Evolutionary conservation across 139 green algal genomes (phyloP).

Genomic region (Coccomyxa sp.): DNA sequence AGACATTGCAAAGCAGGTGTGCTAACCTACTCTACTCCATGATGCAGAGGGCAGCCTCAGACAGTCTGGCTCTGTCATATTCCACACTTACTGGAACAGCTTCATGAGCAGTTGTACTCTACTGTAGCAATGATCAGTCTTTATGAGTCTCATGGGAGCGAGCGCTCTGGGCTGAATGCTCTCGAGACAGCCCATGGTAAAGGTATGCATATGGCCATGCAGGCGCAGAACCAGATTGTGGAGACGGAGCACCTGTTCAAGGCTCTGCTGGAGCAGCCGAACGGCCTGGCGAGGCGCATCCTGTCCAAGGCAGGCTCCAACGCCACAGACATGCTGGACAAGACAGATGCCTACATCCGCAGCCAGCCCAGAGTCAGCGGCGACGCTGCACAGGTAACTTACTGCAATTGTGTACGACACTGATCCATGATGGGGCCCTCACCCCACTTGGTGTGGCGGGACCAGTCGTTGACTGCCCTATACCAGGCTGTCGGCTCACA

Average conservation of each 20-base stretch:
- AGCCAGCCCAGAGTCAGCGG: slow-evolving; percentile 74
- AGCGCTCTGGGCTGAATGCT: too few species aligned
- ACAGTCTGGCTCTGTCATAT: too few species aligned
- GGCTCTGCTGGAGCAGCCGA: slow-evolving; percentile 93
- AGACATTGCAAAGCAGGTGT: slow-evolving; percentile 9
- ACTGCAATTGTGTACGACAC: too few species aligned
- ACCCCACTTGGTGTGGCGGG: too few species aligned
- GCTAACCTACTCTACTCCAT: not conserved
- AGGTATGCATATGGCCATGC: not conserved
- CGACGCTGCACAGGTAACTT: slow-evolving; percentile 59
- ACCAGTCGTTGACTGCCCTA: too few species aligned
- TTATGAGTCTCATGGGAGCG: too few species aligned
- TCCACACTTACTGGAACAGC: too few species aligned
- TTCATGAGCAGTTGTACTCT: too few species aligned
- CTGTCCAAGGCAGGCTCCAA: slow-evolving; percentile 84
- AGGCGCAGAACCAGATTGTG: slow-evolving; percentile 85
- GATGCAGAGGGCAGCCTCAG: not conserved
- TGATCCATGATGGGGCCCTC: too few species aligned
- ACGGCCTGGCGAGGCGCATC: slow-evolving; percentile 82
- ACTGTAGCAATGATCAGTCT: too few species aligned
- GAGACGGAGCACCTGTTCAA: slow-evolving; percentile 98
- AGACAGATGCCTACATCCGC: slow-evolving; percentile 74
- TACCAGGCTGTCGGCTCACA: too few species aligned
- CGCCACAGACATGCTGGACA: slow-evolving; percentile 69
- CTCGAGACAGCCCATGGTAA: too few species aligned